Conservation (phyloP, 371 early-diverging fungal species). For the Zopfochytrium polystomum region DNA sequence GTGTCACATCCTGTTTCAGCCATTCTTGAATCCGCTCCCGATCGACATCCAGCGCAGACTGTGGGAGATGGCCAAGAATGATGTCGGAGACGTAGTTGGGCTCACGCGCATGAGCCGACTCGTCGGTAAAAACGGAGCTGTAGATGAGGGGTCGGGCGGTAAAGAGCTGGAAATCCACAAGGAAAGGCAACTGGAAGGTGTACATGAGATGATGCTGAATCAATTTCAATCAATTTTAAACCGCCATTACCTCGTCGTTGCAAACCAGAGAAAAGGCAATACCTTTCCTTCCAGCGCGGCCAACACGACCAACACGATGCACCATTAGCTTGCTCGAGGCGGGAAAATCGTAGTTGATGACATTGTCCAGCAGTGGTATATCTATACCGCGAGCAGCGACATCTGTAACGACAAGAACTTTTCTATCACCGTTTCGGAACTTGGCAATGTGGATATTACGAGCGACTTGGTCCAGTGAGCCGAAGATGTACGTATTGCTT, state of each 20-base stretch:
- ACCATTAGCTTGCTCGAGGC: constrained; percentile 93
- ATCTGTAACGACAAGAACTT: constrained; percentile 94
- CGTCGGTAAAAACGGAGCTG: constrained; percentile 37
- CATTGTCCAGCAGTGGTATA: constrained; percentile 94
- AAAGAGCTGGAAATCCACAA: constrained; percentile 90
- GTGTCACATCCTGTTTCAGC: constrained; percentile 56
- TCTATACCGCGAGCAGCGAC: constrained; percentile 99
- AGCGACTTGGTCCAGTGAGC: constrained; percentile 90
- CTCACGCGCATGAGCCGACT: constrained; percentile 30
- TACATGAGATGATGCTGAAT: too few relatives aligned
- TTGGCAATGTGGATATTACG: constrained; percentile 79
- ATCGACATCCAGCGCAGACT: constrained; percentile 61
- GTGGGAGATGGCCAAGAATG: constrained; percentile 76
- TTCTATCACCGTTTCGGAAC: constrained; percentile 76
- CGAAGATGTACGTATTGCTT: constrained; percentile 82
- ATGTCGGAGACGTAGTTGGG: constrained; percentile 81
- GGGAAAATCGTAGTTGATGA: constrained; percentile 97
- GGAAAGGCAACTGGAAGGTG: too few relatives aligned
- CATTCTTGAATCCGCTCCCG: constrained; percentile 67
- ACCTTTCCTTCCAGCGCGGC: constrained; percentile 92
- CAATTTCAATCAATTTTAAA: too few relatives aligned
- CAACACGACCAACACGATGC: constrained; percentile 98
- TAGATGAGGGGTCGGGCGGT: constrained; percentile 71
- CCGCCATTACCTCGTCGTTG: constrained; percentile 78
- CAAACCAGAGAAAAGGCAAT: constrained; percentile 89